Base-by-base conservation (phyloP, 176 grass and related monocot genomes). In the Oryza punctata region DNA sequence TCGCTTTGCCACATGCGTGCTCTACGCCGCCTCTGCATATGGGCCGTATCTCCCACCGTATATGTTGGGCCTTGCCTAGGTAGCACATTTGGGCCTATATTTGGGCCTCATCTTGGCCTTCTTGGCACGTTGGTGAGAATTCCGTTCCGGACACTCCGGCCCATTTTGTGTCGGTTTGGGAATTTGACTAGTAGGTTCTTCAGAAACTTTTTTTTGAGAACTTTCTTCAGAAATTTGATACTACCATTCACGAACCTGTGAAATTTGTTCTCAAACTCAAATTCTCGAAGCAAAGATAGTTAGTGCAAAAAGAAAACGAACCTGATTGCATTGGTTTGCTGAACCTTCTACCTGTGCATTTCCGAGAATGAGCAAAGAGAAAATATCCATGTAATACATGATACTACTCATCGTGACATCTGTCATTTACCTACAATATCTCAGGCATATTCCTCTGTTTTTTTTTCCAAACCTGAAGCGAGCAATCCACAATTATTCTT, bases 351-450 rank as follows among this genome's bases (percentile, higher is more conserved):
- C 19, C 19, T 54, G 50, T 54, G 50, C 14, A 18, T 54, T 54
- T 54, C 6, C 50, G 5, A 54, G 5, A 54, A 54, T 21, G 50
- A 2, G 5, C 50, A 54, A 54, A 52, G 15, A 52, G 18, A 21
- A 54, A 54, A 54, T 54, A 54, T 19, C 6, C 18, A 21, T 19
- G 50, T 54, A 54, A 15, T 40, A 57, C 1, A 57, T 57, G 50
- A 8, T 16, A 57, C 1, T 7, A 57, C 50, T 57, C 60, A 65
- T 30, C 27, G 23, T 27, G 26, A 46, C 49, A 69, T 70, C 72
- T 80, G 40, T 0, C 12, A 54, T 82, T 61, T 47, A 4, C 85
- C 10, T 1, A 44, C 14, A 78, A 83, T 67, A 83, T 78, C 80
- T 40, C 10, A 10, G 67, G 67, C 9, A 59, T 26, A 57, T 57